Conservation (phyloP, 2,329 filamentous ascomycete species). For the Aspergillus pseudoviridinutans region DNA sequence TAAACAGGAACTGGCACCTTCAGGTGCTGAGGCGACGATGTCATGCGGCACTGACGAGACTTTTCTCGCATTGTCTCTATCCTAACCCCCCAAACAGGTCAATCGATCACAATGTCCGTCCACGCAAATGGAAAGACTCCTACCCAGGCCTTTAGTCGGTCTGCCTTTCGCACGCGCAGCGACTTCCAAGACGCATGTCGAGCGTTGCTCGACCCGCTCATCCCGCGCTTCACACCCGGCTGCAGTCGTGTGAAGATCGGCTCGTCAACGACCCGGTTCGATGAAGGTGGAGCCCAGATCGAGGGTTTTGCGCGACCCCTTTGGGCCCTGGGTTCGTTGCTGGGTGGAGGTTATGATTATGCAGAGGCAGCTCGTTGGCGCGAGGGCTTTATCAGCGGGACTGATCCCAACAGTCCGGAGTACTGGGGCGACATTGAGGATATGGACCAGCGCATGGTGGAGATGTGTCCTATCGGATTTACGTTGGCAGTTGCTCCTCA, state of each 20-base stretch:
- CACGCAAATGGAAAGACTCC: slow-evolving; percentile 28
- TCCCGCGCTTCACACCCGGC: slow-evolving; percentile 66
- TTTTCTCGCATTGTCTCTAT: neutral
- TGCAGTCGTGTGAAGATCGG: slow-evolving; percentile 65
- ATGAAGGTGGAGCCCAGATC: slow-evolving; percentile 71
- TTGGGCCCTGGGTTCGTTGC: slow-evolving; percentile 68
- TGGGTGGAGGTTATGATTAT: slow-evolving; percentile 66
- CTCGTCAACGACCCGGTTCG: slow-evolving; percentile 70
- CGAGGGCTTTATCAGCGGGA: slow-evolving; percentile 66
- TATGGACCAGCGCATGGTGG: slow-evolving; percentile 78
- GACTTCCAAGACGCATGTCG: slow-evolving; percentile 57
- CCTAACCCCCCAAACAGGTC: neutral
- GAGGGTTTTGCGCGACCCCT: slow-evolving; percentile 72
- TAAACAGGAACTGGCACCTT: neutral
- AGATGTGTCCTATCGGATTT: slow-evolving; percentile 76
- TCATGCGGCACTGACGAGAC: neutral
- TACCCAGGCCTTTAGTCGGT: slow-evolving; percentile 25
- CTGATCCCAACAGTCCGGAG: slow-evolving; percentile 64
- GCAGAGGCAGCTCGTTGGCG: slow-evolving; percentile 63
- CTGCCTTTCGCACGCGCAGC: slow-evolving; percentile 23
- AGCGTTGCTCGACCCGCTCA: slow-evolving; percentile 65
- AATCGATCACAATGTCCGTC: slow-evolving; percentile 21
- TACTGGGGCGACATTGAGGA: slow-evolving; percentile 75
- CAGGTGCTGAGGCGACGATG: neutral
- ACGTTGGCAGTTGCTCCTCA: slow-evolving; percentile 64